These are phyloP conservation scores for Thielaviopsis ethacetica DNA, from an alignment of 2,329 filamentous ascomycete species.

Conservation along the genomic window DNA sequence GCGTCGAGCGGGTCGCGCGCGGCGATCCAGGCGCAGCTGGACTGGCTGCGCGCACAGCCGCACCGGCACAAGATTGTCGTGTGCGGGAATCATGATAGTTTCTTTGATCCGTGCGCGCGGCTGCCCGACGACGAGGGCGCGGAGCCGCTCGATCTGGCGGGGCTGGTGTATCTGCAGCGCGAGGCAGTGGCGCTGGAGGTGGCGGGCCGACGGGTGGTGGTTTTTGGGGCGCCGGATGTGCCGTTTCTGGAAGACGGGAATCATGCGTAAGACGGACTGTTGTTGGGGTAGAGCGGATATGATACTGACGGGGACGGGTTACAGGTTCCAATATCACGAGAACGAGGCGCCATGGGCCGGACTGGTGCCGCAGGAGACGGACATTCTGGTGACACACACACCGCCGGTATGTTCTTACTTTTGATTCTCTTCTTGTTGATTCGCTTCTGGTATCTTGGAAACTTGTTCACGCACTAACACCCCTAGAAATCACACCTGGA, in stretches of 20 bases:
- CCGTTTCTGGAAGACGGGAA: slow-evolving; percentile 44
- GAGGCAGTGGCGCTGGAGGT: slow-evolving; percentile 45
- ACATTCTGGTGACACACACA: slow-evolving; percentile 68
- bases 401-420: slow-evolving; percentile 39
- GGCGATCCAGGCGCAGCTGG: slow-evolving; percentile 66
- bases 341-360: slow-evolving; percentile 43
- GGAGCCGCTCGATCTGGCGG: slow-evolving; percentile 39
- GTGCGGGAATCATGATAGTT: slow-evolving; percentile 78
- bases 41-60: slow-evolving; percentile 63
- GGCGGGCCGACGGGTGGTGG: slow-evolving; percentile 40
- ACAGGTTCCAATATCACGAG: slow-evolving; percentile 33
- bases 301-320: not conserved
- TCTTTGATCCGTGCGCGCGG: slow-evolving; percentile 54
- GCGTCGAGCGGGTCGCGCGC: slow-evolving; percentile 60
- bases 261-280: slow-evolving; percentile 5
- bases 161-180: slow-evolving; percentile 56
- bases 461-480: slow-evolving; percentile 1
- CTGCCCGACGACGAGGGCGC: slow-evolving; percentile 16
- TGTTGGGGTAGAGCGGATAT: not conserved
- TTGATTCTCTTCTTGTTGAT: too few species aligned
- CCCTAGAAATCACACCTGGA: slow-evolving; percentile 49
- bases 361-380: slow-evolving; percentile 53
- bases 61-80: slow-evolving; percentile 71
- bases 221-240: slow-evolving; percentile 73
- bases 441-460: not conserved